Base-by-base conservation (phyloP, 352 stramenopile species). In the Phytopythium boreale region DNA sequence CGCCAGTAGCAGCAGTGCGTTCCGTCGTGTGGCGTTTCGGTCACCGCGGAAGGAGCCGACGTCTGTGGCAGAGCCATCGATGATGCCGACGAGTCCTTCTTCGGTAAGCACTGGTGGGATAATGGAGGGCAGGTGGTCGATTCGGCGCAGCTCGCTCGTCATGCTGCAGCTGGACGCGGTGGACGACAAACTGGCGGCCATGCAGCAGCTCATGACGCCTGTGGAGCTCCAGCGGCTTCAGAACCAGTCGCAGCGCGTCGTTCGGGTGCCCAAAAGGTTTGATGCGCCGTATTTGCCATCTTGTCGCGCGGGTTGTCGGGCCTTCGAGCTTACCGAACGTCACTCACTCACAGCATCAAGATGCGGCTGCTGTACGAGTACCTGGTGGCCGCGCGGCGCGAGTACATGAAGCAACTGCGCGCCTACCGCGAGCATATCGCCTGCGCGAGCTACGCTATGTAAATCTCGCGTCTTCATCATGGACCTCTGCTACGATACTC, bases 211-310 rank as follows among this genome's bases (percentile, higher is more conserved):
- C 59, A 66, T 92, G 34, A 90, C 83, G 10, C 83, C 85, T 6
- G 82, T 94, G 34, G 83, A 94, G 74, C 69, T 92, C 46, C 81
- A 91, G 64, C 81, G 85, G 5, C 58, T 92, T 20, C 83, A 92
- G 51, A 75, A 85, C 64, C 77, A 77, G 49, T 62, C 79, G 0
- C 71, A 72, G 59, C 81, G 90, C 49, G 61, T 94, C 34, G 78
- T 94, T 51, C 86, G 83, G 41, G 79, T 94, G 27, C 70, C 83
- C 4, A 91, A 89, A 49, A 85, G 70, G 80, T 88, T 7, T 4
- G 36, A 22, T 36, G 34, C 37, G 19, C 14, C 20, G 7, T 26
- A 19, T 1, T 14, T 8, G 43, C 6, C 43, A 6, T 27, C n/a
- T 27, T 15, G 44, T 20, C 15, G 4, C 1, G n/a, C 27, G 22